phyloP scores from a whole-genome alignment of 257 asterid genomes.

The Thymus mandschuricus region DNA sequence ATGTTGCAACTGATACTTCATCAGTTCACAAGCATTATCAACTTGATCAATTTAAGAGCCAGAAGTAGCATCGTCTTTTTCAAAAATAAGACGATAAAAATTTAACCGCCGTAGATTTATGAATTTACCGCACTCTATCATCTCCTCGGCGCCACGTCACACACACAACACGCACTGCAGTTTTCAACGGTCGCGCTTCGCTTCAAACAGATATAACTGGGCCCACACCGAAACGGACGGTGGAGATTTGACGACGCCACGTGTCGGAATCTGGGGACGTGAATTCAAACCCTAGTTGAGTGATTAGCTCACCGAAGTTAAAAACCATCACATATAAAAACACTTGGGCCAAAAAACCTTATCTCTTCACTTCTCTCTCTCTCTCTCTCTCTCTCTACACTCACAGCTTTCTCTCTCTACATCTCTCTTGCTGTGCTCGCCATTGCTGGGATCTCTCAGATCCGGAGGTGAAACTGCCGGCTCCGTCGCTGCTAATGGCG shows the following conservation, averaged over 20 bases:
- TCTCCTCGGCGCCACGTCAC: constrained; percentile 40
- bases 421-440: constrained; percentile 25
- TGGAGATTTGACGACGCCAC: background rate
- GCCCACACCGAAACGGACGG: constrained; percentile 23
- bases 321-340: constrained; percentile 30
- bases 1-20: too few relatives aligned
- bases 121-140: constrained; percentile 18
- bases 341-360: constrained; percentile 42
- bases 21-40: too few relatives aligned
- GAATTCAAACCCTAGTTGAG: constrained; percentile 48
- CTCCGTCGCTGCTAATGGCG: constrained; percentile 59
- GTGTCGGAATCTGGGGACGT: constrained; percentile 13
- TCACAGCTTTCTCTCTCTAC: constrained; percentile 22
- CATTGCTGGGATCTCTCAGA: constrained; percentile 28
- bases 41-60: too few relatives aligned
- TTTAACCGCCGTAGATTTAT: background rate
- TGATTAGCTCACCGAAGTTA: constrained; percentile 39
- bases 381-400: too few relatives aligned
- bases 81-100: background rate
- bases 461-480: constrained; percentile 41
- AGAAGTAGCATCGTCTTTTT: too few relatives aligned
- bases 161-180: constrained; percentile 21
- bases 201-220: constrained; percentile 42
- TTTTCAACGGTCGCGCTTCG: constrained; percentile 50
- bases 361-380: constrained; percentile 70